Evolutionary conservation across 2,329 filamentous ascomycete species (phyloP), one percentile per base, ranked within the genome.

Genomic region (Fusarium clavum): DNA sequence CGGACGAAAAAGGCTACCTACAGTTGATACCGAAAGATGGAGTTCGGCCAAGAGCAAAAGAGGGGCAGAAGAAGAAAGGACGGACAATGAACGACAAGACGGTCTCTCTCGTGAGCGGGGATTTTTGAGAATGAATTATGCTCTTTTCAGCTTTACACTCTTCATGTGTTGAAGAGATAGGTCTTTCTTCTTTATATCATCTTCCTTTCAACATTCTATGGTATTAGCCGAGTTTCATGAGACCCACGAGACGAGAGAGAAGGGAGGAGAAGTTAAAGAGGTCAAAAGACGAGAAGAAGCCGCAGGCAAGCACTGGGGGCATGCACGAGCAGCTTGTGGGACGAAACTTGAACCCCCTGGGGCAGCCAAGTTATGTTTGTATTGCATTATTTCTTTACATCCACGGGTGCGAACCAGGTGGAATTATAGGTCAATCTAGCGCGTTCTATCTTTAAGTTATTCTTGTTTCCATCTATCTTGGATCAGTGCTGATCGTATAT

Each of bases 311-410:
- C 40, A 48, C 34, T 24, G 32, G 46, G 60, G 55, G 43, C 13
- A 61, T 57, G 41, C 45, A 53, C 29, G 54, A 38, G 25, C 16
- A 41, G 66, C 41, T 52, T 57, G 60, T 69, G 66, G 66, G 66
- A 66, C 43, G 40, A 52, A 38, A 30, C 20, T 49, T 48, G 38
- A 55, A 52, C 34, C 48, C 47, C 56, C 38, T 34, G 45, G 38
- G 20, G 41, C 40, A 61, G 45, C 38, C 46, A 45, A 52, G 54
- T 53, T 43, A 48, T 64, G 61, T 57, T 69, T 56, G 59, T 65
- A 46, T 61, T 55, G 59, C 54, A 44, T 61, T 65, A 61, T 61
- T 61, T 64, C 66, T 34, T 65, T 57, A 53, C 45, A 57, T 47
- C 53, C 61, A 69, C 56, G 25, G 65, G 45, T 69, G 51, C 54